These are phyloP conservation scores for Aspergillus pseudoviridinutans DNA, from an alignment of 2,329 filamentous ascomycete species.

Conservation along the genomic window DNA sequence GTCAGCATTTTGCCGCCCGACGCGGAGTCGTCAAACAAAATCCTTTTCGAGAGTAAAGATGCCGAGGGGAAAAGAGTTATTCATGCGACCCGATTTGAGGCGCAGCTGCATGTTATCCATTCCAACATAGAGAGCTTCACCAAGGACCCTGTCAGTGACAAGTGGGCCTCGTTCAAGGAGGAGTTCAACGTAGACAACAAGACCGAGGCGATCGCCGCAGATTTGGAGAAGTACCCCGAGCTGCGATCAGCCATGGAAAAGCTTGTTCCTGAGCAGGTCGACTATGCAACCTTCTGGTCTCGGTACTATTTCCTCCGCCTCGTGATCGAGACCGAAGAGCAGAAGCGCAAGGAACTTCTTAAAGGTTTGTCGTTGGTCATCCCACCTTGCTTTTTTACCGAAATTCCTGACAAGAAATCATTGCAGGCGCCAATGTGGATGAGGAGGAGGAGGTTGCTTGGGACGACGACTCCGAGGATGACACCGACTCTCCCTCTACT, in stretches of 20 bases:
- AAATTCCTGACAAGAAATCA: constrained; percentile 3
- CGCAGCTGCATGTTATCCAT: constrained; percentile 93
- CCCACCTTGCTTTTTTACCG: not conserved
- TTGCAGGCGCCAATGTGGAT: constrained; percentile 46
- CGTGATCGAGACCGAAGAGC: constrained; percentile 89
- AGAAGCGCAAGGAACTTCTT: constrained; percentile 78
- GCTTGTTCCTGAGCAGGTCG: constrained; percentile 86
- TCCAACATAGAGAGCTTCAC: constrained; percentile 76
- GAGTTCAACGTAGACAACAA: constrained; percentile 77
- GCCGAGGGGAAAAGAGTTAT: constrained; percentile 85
- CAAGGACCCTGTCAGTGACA: constrained; percentile 70
- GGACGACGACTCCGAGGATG: constrained; percentile 68
- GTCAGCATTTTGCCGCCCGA: constrained; percentile 77
- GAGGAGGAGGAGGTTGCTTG: constrained; percentile 68
- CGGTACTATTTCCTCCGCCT: constrained; percentile 93
- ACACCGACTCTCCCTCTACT: constrained; percentile 41
- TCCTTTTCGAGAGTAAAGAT: constrained; percentile 93
- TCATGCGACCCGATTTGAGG: constrained; percentile 90
- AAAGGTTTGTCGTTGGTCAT: constrained; percentile 63
- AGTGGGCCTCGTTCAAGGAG: constrained; percentile 70
- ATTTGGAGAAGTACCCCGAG: constrained; percentile 83
- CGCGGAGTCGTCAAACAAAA: constrained; percentile 51
- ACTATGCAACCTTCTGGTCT: constrained; percentile 87
- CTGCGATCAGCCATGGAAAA: constrained; percentile 88
- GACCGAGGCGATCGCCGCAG: constrained; percentile 75